Evolutionary conservation across 768 basidiomycete genomes (phyloP).

Genomic region (Termitomyces sp.): DNA sequence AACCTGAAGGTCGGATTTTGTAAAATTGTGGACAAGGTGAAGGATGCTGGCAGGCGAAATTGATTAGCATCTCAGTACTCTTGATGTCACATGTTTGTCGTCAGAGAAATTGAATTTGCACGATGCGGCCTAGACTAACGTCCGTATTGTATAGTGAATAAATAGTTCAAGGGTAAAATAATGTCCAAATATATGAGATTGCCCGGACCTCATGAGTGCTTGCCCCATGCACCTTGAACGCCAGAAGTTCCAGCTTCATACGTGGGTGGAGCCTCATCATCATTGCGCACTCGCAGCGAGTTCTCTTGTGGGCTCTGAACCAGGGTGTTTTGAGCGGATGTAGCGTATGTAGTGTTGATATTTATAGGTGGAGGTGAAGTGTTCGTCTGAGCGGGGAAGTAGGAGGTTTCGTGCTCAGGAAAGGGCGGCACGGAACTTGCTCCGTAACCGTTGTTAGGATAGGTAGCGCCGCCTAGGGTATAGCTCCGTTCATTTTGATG

Average conservation of each 20-base stretch:
- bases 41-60: no score
- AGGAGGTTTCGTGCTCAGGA: conserved; percentile 20
- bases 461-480: conserved; percentile 54
- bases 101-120: not conserved
- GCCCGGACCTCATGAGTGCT: conserved; percentile 22
- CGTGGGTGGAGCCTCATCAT: conserved; percentile 58
- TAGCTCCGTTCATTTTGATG: conserved; percentile 47
- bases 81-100: not conserved
- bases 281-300: conserved; percentile 18
- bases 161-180: not conserved
- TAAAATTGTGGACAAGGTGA: no score
- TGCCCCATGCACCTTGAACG: conserved; percentile 52
- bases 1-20: no score
- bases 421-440: conserved; percentile 37
- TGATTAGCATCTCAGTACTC: no score
- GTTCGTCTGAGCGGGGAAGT: conserved; percentile 21
- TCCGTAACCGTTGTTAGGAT: conserved; percentile 30
- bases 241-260: conserved; percentile 57
- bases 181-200: not conserved
- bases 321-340: conserved; percentile 31
- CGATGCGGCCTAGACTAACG: not conserved
- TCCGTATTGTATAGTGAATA: conserved; percentile 7
- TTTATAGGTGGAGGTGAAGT: conserved; percentile 37
- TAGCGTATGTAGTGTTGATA: conserved; percentile 25
- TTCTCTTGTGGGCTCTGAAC: conserved; percentile 39